Conservation (phyloP, 2,329 filamentous ascomycete genomes). For the Trematosphaeria pertusa region DNA sequence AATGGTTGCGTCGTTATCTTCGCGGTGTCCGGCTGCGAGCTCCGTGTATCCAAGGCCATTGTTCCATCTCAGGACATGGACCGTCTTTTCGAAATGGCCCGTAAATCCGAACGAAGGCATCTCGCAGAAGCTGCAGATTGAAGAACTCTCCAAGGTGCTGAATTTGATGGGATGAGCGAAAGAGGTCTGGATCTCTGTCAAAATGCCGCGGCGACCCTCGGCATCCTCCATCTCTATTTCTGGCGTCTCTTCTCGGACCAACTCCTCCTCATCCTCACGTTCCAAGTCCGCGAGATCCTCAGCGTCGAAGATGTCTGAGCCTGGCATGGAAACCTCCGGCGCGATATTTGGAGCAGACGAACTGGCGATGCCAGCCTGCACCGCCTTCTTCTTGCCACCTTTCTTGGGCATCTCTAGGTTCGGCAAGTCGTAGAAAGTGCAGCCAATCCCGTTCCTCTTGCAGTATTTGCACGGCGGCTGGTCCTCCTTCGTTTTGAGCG, state of each 20-base stretch:
- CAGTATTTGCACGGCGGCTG: constrained; percentile 44
- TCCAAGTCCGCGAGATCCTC: constrained; percentile 7
- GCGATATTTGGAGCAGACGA: not conserved
- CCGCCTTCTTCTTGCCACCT: constrained; percentile 8
- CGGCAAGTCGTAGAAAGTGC: constrained; percentile 31
- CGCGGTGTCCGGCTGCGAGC: constrained; percentile 46
- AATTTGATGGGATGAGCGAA: constrained; percentile 53
- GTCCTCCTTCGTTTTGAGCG: constrained; percentile 34
- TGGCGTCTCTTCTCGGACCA: constrained; percentile 25
- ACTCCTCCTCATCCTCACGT: not conserved
- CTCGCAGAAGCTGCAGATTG: constrained; percentile 52
- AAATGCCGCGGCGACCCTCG: constrained; percentile 29
- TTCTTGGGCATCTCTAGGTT: constrained; percentile 14
- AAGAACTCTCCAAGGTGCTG: constrained; percentile 3
- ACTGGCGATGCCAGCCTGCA: not conserved
- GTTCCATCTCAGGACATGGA: constrained; percentile 45
- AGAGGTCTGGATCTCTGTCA: constrained; percentile 45
- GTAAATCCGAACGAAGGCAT: constrained; percentile 50
- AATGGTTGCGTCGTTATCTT: constrained; percentile 13
- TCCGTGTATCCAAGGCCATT: constrained; percentile 49
- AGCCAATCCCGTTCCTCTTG: constrained; percentile 30
- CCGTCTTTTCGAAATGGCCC: constrained; percentile 44
- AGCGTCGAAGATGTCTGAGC: constrained; percentile 1
- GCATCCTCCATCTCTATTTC: constrained; percentile 36
- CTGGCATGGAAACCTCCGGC: constrained; percentile 4